Conservation (phyloP, 1,139 yeast species). For the Pichia sp. region DNA sequence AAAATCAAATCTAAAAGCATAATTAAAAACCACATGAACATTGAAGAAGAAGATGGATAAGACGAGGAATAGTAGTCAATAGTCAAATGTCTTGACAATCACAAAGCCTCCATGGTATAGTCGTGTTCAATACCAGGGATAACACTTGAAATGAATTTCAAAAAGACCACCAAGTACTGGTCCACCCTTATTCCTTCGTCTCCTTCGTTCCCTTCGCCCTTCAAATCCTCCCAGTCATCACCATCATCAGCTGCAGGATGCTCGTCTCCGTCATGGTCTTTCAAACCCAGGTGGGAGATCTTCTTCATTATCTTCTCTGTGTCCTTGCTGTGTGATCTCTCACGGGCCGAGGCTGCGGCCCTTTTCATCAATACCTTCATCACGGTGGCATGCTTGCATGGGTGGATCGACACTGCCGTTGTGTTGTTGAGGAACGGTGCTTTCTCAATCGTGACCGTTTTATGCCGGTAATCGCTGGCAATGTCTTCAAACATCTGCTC, state of each 20-base stretch:
- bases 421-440: constrained; percentile 80
- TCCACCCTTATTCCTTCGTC: constrained; percentile 69
- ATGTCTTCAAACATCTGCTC: constrained; percentile 93
- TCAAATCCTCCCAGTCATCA: constrained; percentile 41
- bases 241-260: constrained; percentile 32
- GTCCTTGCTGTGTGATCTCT: constrained; percentile 36
- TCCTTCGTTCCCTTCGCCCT: constrained; percentile 36
- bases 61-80: not conserved
- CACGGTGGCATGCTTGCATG: constrained; percentile 92
- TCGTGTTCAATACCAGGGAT: constrained; percentile 98
- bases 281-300: constrained; percentile 40
- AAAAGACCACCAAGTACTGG: constrained; percentile 80
- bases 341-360: constrained; percentile 47
- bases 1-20: not conserved
- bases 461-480: constrained; percentile 84
- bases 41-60: not conserved
- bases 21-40: not conserved
- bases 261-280: constrained; percentile 4
- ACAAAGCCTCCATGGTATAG: constrained; percentile 88
- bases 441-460: constrained; percentile 93
- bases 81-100: not conserved
- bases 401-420: constrained; percentile 89
- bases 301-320: constrained; percentile 35
- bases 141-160: constrained; percentile 93
- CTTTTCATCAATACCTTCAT: constrained; percentile 82